Evolutionary conservation across 2,329 filamentous ascomycete genomes (phyloP).

Genomic region (Phymatotrichopsis omnivora): DNA sequence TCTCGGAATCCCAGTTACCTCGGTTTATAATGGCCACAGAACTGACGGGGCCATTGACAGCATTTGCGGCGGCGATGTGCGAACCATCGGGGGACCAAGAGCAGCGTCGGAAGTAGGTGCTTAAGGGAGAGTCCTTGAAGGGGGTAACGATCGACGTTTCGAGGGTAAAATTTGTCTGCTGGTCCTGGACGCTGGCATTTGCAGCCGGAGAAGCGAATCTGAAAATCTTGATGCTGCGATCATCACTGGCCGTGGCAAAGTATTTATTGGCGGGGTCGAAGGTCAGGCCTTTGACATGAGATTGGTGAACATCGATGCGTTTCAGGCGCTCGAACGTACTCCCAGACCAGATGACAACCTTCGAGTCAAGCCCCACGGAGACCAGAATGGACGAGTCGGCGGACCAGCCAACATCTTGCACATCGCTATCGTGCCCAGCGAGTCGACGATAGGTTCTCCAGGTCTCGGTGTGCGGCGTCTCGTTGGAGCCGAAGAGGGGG

Average conservation of each 20-base stretch:
- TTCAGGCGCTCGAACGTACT: slow-evolving; percentile 98
- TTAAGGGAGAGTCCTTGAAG: slow-evolving; percentile 84
- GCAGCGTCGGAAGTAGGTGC: slow-evolving; percentile 90
- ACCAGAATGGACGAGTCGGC: slow-evolving; percentile 91
- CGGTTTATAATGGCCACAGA: slow-evolving; percentile 94
- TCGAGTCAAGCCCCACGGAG: slow-evolving; percentile 92
- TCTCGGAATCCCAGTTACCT: slow-evolving; percentile 87
- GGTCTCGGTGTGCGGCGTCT: slow-evolving; percentile 87
- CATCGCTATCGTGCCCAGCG: slow-evolving; percentile 96
- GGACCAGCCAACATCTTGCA: slow-evolving; percentile 96
- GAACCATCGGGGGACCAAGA: slow-evolving; percentile 97
- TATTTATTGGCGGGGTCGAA: slow-evolving; percentile 99
- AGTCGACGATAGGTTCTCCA: slow-evolving; percentile 92
- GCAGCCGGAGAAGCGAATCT: slow-evolving; percentile 83
- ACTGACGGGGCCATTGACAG: slow-evolving; percentile 92
- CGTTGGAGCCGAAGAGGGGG: slow-evolving; percentile 61
- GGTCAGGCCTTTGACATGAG: slow-evolving; percentile 96
- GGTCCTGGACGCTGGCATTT: slow-evolving; percentile 88
- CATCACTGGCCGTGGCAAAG: slow-evolving; percentile 95
- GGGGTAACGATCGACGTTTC: slow-evolving; percentile 84
- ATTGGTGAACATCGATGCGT: slow-evolving; percentile 83
- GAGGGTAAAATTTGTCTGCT: slow-evolving; percentile 90
- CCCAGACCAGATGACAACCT: slow-evolving; percentile 96
- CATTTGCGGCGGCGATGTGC: slow-evolving; percentile 93
- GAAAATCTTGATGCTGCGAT: slow-evolving; percentile 93